Base-by-base conservation (phyloP, 345 rosid species). In the Zanthoxylum bungeanum region DNA sequence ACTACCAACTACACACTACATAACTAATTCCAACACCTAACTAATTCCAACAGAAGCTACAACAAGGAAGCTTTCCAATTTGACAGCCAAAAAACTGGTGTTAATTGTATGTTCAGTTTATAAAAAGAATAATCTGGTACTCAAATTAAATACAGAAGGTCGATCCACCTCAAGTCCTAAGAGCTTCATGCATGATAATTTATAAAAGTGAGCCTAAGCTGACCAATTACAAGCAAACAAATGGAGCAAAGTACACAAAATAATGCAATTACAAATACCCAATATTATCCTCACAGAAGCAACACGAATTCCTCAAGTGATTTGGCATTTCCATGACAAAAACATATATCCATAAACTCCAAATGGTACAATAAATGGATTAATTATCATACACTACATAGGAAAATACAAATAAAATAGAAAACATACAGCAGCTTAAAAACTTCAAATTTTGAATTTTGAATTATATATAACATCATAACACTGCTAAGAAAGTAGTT, bases 401-500 rank as follows among this genome's bases (percentile, higher is more conserved):
- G 8, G 72, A 50, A 64, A 16, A 21, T 33, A 27, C 25, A 47
- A 46, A 61, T 60, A n/a, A 14, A 44, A 61, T 66, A 80, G 19
- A 33, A 52, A 22, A 64, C 24, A 40, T 64, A 57, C 51, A 11
- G 56, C 21, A 44, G 49, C 7, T 27, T 3, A 22, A 60, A 69
- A 37, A 50, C 1, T 47, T 67, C 24, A 55, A 9, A 34, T n/a
- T n/a, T n/a, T n/a, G n/a, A 34, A 16, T 59, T 68, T 57, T 1
- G n/a, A 55, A 46, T 34, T n/a, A n/a, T 3, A 9, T 8, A 46
- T 6, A 39, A 39, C 33, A 67, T 58, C 57, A 63, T 8, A 47
- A 21, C 55, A 76, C 55, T 56, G 46, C 30, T 46, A 40, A 74
- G 68, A 50, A 60, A 61, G 53, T 72, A 61, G 82, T 79, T 85